Evolutionary conservation across 441 rosid species (phyloP).

Genomic region (Daphne laureola): DNA sequence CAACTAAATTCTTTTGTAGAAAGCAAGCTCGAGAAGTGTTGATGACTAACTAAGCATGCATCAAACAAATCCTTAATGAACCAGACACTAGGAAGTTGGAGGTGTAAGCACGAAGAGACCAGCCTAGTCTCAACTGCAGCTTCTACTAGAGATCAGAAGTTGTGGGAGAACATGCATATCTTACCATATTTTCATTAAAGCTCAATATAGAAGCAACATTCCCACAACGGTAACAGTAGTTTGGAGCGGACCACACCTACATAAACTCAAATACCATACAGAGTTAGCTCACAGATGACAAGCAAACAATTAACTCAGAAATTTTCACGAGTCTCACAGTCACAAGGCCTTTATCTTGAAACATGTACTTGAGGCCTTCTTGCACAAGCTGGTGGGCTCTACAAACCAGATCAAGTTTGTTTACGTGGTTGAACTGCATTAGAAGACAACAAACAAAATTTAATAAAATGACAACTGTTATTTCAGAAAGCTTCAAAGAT

Average conservation of each 20-base stretch:
- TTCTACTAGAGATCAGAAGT: too few relatives aligned
- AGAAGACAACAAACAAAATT: slow-evolving; percentile 14
- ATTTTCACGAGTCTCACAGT: slow-evolving; percentile 45
- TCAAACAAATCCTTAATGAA: not conserved
- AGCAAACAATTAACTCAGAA: not conserved
- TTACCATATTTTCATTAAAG: slow-evolving; percentile 91
- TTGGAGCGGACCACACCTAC: slow-evolving; percentile 98
- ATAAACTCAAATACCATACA: slow-evolving; percentile 15
- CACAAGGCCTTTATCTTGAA: slow-evolving; percentile 96
- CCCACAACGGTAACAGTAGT: slow-evolving; percentile 95
- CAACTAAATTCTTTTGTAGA: not conserved
- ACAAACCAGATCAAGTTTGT: slow-evolving; percentile 89
- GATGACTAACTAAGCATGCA: not conserved
- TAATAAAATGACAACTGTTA: slow-evolving; percentile 8
- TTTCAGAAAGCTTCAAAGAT: not conserved
- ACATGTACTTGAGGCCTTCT: slow-evolving; percentile 98
- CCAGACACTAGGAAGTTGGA: too few relatives aligned
- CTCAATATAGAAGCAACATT: slow-evolving; percentile 95
- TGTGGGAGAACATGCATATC: slow-evolving; percentile 8
- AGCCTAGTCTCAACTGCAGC: too few relatives aligned
- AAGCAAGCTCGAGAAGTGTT: too few relatives aligned
- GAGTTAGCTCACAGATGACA: slow-evolving; percentile 18
- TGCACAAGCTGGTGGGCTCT: slow-evolving; percentile 98
- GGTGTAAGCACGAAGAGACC: too few relatives aligned
- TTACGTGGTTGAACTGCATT: slow-evolving; percentile 77